Evolutionary conservation across 2,329 filamentous ascomycete genomes (phyloP).

Genomic region (Sporothrix brasiliensis): DNA sequence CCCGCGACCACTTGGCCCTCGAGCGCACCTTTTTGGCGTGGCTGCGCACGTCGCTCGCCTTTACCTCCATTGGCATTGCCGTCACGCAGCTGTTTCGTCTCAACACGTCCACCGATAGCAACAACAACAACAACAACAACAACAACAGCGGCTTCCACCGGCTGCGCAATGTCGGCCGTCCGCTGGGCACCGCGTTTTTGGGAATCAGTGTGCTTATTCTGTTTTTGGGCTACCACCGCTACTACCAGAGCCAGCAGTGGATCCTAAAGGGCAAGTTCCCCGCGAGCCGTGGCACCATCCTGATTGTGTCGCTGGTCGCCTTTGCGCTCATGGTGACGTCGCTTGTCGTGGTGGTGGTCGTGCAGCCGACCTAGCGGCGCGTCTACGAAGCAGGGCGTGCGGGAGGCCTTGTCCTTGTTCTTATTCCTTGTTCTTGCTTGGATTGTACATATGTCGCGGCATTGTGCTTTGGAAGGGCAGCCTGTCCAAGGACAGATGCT

Average conservation of each 20-base stretch:
- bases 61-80: constrained; percentile 80
- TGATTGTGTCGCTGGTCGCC: constrained; percentile 68
- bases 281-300: constrained; percentile 73
- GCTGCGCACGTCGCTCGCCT: constrained; percentile 79
- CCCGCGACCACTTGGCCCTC: constrained; percentile 77
- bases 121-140: constrained; percentile 37
- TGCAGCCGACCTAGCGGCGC: constrained; percentile 44
- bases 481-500: neutral
- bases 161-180: constrained; percentile 69
- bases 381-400: too few relatives aligned
- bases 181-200: constrained; percentile 75
- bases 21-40: constrained; percentile 85
- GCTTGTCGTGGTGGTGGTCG: constrained; percentile 61
- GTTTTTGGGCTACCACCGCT: constrained; percentile 75
- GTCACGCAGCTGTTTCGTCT: constrained; percentile 84
- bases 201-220: constrained; percentile 75
- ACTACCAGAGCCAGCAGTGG: constrained; percentile 78
- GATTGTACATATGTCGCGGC: neutral
- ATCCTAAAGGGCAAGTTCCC: constrained; percentile 79
- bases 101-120: constrained; percentile 63
- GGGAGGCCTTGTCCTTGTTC: too few relatives aligned
- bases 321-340: constrained; percentile 64
- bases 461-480: neutral
- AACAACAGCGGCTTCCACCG: constrained; percentile 41
- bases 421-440: neutral